Base-by-base conservation (phyloP, 495 filamentous ascomycete species). In the Monascus purpureus region DNA sequence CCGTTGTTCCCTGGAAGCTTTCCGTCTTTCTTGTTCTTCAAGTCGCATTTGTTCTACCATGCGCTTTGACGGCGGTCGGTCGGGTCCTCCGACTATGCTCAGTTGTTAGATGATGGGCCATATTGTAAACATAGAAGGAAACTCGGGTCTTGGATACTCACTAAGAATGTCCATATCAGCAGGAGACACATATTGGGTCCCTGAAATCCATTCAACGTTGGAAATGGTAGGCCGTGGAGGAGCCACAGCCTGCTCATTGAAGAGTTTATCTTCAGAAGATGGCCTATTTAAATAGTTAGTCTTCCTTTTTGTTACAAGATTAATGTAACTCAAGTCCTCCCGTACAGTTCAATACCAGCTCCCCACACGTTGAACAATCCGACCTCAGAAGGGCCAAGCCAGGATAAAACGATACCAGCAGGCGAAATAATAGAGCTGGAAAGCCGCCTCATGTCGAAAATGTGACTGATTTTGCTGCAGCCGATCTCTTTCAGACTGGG, bases 131-230 rank as follows among this genome's bases (percentile, higher is more conserved):
- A n/a, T n/a, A n/a, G n/a, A n/a, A n/a, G n/a, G n/a, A n/a, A n/a
- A n/a, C n/a, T n/a, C n/a, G n/a, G n/a, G n/a, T n/a, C n/a, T n/a
- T n/a, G n/a, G 9, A 31, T 15, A 54, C 57, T 29, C 53, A 67
- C 63, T 90, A 22, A 96, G 55, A 6, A 92, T 51, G 41, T 96
- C 90, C 59, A 97, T 73, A 49, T 97, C 92, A n/a, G 77, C 63
- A 9, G 83, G 77, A 12, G 81, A 81, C 20, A 97, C 65, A 39
- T 93, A 82, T 53, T 94, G 88, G 8, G 92, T 95, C 1, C 90
- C 92, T 0, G 86, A 76, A 24, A 97, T 83, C 90, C 90, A 97
- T 52, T 94, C 83, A 13, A 97, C 48, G 40, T 90, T 94, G 6
- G 82, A 87, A 28, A 97, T 97, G 1, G 87, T 93, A n/a, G 90